A percentile compares a stretch with the other conserved stretches of the same genome.
Evolutionary conservation across 495 filamentous ascomycete species (phyloP).

Genomic region (Lepraria neglecta): DNA sequence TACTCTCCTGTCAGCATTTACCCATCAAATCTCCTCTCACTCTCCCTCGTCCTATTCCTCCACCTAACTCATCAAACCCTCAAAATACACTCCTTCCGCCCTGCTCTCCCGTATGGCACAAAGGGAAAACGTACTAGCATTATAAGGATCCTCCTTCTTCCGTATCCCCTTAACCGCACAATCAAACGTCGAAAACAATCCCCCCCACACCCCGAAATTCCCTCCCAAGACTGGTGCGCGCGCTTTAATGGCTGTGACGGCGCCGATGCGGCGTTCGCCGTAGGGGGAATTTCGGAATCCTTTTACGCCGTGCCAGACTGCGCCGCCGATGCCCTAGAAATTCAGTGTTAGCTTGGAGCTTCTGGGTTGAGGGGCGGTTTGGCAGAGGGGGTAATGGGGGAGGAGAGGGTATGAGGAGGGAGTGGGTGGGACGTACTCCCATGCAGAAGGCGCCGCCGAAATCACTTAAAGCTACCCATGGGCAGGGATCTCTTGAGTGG

Average conservation of each 20-base stretch:
- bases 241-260: slow-evolving; percentile 94
- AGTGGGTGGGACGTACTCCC: slow-evolving; percentile 60
- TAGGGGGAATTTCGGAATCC: slow-evolving; percentile 85
- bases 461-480: slow-evolving; percentile 92
- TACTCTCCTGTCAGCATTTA: slow-evolving; percentile 21
- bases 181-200: slow-evolving; percentile 88
- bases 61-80: no score
- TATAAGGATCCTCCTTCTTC: slow-evolving; percentile 96
- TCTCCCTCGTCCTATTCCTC: no score
- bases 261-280: slow-evolving; percentile 91
- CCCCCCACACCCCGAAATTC: slow-evolving; percentile 98
- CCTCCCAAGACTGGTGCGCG: slow-evolving; percentile 92
- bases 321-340: slow-evolving; percentile 74
- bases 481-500: slow-evolving; percentile 92
- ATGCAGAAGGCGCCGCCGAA: slow-evolving; percentile 97
- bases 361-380: slow-evolving; percentile 19
- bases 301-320: slow-evolving; percentile 97
- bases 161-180: slow-evolving; percentile 94
- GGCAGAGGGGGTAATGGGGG: no score
- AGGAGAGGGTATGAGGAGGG: not conserved
- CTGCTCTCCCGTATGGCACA: not conserved
- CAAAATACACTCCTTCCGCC: not conserved
- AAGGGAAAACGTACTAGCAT: slow-evolving; percentile 61
- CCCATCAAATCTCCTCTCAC: no score
- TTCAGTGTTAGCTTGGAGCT: not conserved